A percentile compares a stretch with the other conserved stretches of the same genome.
Conservation (phyloP, 148 eudicot genomes). For the Fagopyrum esculentum region DNA sequence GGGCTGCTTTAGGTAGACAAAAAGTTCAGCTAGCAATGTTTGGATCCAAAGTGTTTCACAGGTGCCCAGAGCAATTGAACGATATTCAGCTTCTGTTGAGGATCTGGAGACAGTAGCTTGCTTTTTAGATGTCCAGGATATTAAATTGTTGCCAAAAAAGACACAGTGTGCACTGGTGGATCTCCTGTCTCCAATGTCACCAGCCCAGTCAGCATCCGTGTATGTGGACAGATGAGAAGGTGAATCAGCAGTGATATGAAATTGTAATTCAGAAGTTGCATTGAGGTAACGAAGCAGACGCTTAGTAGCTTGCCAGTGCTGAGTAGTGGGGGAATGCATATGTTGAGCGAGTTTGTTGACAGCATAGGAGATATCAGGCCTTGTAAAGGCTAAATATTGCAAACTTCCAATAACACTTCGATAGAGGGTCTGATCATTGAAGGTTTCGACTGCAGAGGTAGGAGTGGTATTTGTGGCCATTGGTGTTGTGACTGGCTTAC, state of each 20-base stretch:
- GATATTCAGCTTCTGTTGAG: neutral
- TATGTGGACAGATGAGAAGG: neutral
- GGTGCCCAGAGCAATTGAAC: neutral
- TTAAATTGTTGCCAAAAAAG: neutral
- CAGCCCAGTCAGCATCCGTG: conserved; percentile 5
- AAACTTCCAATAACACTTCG: neutral
- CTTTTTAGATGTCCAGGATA: neutral
- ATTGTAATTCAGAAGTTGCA: neutral
- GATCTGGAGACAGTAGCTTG: neutral
- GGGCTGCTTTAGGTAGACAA: too few species aligned
- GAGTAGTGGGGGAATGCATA: too few species aligned
- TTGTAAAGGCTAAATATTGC: neutral
- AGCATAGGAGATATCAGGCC: neutral
- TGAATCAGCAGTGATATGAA: neutral
- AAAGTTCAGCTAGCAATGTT: neutral
- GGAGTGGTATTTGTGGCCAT: neutral
- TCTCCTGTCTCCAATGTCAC: neutral
- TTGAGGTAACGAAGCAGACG: neutral
- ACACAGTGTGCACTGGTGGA: neutral
- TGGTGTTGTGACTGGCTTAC: neutral
- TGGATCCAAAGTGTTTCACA: neutral
- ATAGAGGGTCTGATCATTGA: neutral
- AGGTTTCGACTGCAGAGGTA: neutral
- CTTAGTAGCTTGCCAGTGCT: too few species aligned
- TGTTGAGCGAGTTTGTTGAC: too few species aligned